Evolutionary conservation across 106 monocot species (phyloP).

Genomic region (Xerophyta viscosa): DNA sequence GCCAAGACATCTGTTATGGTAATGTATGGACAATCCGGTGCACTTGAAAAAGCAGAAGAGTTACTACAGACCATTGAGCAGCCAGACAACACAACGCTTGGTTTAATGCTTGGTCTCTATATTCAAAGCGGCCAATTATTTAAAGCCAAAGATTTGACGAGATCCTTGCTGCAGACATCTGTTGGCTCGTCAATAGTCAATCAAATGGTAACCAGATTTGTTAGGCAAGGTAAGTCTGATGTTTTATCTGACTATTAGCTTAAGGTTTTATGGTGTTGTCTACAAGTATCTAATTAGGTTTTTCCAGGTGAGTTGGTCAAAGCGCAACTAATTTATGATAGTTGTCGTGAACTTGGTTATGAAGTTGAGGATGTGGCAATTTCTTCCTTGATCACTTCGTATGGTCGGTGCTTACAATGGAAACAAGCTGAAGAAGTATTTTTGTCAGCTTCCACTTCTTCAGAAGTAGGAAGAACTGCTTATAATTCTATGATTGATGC

Average conservation of each 20-base stretch:
- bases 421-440: slow-evolving; percentile 49
- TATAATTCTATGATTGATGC: slow-evolving; percentile 69
- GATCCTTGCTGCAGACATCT: slow-evolving; percentile 37
- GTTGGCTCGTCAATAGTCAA: slow-evolving; percentile 45
- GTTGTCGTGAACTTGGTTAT: slow-evolving; percentile 36
- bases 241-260: neutral
- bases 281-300: neutral
- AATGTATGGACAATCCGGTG: slow-evolving; percentile 65
- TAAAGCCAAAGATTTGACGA: slow-evolving; percentile 42
- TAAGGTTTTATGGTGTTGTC: too few species aligned
- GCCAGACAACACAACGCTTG: slow-evolving; percentile 39
- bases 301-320: slow-evolving; percentile 49
- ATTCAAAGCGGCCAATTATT: slow-evolving; percentile 28
- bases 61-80: slow-evolving; percentile 50
- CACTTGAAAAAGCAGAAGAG: slow-evolving; percentile 47
- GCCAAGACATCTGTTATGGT: slow-evolving; percentile 51
- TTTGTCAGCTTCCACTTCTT: slow-evolving; percentile 18
- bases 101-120: slow-evolving; percentile 64
- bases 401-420: slow-evolving; percentile 35
- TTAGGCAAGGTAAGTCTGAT: slow-evolving; percentile 62
- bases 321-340: slow-evolving; percentile 32
- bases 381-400: slow-evolving; percentile 62
- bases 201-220: slow-evolving; percentile 69
- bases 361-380: slow-evolving; percentile 48
- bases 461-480: slow-evolving; percentile 18